Conservation (phyloP, 371 early-diverging fungal species). For the Nematocida sp. region DNA sequence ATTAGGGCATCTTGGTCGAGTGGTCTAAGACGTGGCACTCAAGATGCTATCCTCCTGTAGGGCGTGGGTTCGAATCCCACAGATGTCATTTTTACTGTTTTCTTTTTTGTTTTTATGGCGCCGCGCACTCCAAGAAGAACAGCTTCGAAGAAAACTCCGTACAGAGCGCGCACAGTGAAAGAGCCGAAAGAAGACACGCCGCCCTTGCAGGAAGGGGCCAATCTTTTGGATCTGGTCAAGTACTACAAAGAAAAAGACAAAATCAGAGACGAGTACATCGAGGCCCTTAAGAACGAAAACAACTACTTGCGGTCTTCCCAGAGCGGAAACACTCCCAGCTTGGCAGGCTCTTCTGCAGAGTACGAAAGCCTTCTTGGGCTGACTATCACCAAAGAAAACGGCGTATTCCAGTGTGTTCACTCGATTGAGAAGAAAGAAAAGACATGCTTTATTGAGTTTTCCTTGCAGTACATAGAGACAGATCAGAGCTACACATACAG, state of each 20-base stretch:
- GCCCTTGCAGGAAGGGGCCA: not conserved
- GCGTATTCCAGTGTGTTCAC: constrained; percentile 14
- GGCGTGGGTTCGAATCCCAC: constrained; percentile 66
- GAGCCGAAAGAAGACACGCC: not conserved
- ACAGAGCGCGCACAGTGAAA: not conserved
- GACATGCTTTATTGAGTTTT: constrained; percentile 38
- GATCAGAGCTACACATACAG: constrained; percentile 48
- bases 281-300: constrained; percentile 37
- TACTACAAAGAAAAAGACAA: constrained; percentile 50
- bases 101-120: constrained; percentile 43
- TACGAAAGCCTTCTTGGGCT: constrained; percentile 5
- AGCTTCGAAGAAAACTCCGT: constrained; percentile 27
- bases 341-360: not conserved
- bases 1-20: constrained; percentile 65
- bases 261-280: constrained; percentile 35
- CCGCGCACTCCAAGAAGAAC: constrained; percentile 25
- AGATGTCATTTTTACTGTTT: constrained; percentile 62
- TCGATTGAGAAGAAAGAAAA: constrained; percentile 14
- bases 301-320: constrained; percentile 5
- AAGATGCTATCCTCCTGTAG: constrained; percentile 61
- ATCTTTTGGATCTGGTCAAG: constrained; percentile 26
- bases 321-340: not conserved
- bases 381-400: not conserved
- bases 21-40: constrained; percentile 66
- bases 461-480: constrained; percentile 2